Percentiles rank a stretch among this genome's conserved stretches.
Evolutionary conservation across 2,329 filamentous ascomycete species (phyloP).

Genomic region (Chaetomiaceae sp.): DNA sequence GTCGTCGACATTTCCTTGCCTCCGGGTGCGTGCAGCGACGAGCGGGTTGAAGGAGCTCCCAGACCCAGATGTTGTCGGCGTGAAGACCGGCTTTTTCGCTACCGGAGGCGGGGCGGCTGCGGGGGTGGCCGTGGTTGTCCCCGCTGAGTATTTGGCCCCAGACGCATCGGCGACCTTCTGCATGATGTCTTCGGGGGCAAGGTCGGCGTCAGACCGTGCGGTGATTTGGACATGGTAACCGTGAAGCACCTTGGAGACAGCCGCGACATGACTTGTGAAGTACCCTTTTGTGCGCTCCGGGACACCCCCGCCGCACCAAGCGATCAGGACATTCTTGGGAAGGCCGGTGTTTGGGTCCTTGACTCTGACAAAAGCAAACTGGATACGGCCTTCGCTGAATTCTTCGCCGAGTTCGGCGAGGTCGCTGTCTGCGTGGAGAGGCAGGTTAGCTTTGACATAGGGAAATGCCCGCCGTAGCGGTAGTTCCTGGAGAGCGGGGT

Average conservation of each 20-base stretch:
- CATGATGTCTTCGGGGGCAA: constrained; percentile 82
- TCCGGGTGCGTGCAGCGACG: constrained; percentile 59
- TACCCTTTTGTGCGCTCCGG: constrained; percentile 98
- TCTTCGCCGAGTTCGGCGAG: constrained; percentile 86
- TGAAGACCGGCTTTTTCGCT: constrained; percentile 88
- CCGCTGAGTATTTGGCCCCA: constrained; percentile 85
- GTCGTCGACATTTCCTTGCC: constrained; percentile 59
- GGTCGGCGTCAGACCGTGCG: constrained; percentile 82
- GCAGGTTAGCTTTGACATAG: constrained; percentile 6
- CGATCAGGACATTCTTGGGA: constrained; percentile 89
- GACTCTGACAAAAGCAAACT: constrained; percentile 95
- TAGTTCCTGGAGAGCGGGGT: neutral
- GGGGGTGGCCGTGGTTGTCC: constrained; percentile 50
- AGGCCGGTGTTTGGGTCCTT: constrained; percentile 88
- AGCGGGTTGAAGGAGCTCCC: constrained; percentile 62
- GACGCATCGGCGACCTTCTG: constrained; percentile 94
- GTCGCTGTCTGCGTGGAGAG: constrained; percentile 69
- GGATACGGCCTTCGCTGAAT: constrained; percentile 92
- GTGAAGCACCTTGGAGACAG: constrained; percentile 87
- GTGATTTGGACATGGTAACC: constrained; percentile 98
- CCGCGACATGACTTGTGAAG: constrained; percentile 89
- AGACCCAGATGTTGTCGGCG: constrained; percentile 58
- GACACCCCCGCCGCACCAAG: constrained; percentile 95
- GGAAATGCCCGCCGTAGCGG: neutral
- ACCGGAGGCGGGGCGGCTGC: constrained; percentile 63